Evolutionary conservation across 257 asterid species (phyloP), one percentile per base, ranked within the genome.

Genomic region (Prunella vulgaris): DNA sequence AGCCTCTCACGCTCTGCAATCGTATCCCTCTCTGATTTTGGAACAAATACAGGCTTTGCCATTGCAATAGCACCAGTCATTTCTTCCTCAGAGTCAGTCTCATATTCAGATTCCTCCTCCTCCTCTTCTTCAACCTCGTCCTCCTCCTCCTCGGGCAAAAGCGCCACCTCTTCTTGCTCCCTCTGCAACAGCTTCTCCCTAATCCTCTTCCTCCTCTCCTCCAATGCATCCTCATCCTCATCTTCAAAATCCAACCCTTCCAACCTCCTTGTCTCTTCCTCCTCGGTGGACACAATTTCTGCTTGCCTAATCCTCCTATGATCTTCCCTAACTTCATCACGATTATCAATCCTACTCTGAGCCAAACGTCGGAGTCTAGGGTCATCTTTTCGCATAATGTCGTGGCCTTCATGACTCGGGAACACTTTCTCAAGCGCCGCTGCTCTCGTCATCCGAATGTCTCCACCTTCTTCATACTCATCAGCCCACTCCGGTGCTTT

Each of bases 401-500:
- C 84, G 14, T 79, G 48, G 3, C 81, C 84, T 2, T 80, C 92
- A 13, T 69, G 87, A 3, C 77, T 73, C 10, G 91, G 97, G 57
- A 90, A 88, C 0, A 87, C 95, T 69, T 73, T 82, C 74, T 88
- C 93, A 4, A 88, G 87, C 27, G 85, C 85, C 33, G 80, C 83
- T 1, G 81, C 69, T 84, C 82, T 81, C n/a, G 87, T 44, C 84
- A 76, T 81, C 68, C 81, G 76, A 66, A 90, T 79, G 64, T 88
- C 96, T n/a, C 86, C 94, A 54, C 81, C 96, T 76, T 90, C 96
- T 17, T 93, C 95, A 49, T 51, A 74, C 59, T 88, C 95, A 57
- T 88, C 96, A 0, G 96, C 96, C 97, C 97, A 93, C 80, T 93
- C 99, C 1, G 97, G 99, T 3, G 94, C 96, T 79, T 90, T 90